Base-by-base conservation (phyloP, 179 eudicot species). In the Beta lomatogona region DNA sequence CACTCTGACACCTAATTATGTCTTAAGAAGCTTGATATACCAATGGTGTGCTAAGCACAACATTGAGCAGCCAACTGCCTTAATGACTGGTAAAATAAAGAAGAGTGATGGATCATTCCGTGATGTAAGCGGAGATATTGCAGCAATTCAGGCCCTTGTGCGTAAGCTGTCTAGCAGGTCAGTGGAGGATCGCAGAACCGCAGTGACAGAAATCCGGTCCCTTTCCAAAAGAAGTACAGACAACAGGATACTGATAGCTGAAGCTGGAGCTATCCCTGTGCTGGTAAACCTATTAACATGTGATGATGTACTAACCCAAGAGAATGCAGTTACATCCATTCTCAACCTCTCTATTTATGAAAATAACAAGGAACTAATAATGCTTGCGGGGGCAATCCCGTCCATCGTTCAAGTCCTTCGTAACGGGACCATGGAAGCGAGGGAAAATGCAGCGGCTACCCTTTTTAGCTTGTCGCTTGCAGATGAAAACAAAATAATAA, bases 391-490 rank as follows among this genome's bases (percentile, higher is more conserved):
- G 58, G 88, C 89, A 46, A 87, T 83, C 80, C 88, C 88, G 59
- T 87, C 88, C 60, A 87, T 87, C 73, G 88, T 87, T 12, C 89
- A 87, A 85, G 88, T 87, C 79, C 86, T 87, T 25, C 70, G 89
- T 41, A 87, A 83, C 5, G 89, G 89, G 55, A 83, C 77, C 73
- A 85, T 76, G 83, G 89, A 87, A 83, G 86, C 89, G 2, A 66
- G 85, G 80, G 89, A 87, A 63, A 87, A 87, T 71, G 82, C 88
- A 45, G 89, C 89, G 50, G 89, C 88, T 31, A 87, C 89, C 79
- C 89, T 87, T 81, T 87, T 87, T 83, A 87, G 89, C 75, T 77
- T 87, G 71, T 87, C 89, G 75, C 86, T 87, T 58, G 88, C 88
- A 48, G 89, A 87, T 71, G 88, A 87, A 71, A 87, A 87, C 85